Base-by-base conservation (phyloP, 225 moss, liverwort and hornwort genomes). In the Lunularia cruciata region DNA sequence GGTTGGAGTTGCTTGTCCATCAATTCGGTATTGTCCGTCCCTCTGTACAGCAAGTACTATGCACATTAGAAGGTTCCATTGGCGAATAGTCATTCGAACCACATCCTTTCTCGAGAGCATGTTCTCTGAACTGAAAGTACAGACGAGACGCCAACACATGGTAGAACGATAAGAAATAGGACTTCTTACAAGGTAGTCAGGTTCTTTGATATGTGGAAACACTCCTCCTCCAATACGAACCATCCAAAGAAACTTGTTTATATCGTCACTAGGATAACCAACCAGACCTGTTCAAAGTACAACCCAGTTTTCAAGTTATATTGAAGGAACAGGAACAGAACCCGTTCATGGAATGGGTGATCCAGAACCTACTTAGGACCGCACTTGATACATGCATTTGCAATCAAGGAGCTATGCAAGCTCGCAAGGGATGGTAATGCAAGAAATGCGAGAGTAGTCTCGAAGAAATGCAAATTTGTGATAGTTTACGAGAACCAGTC, bases 211-310 rank as follows among this genome's bases (percentile, higher is more conserved):
- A 75, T 98, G 91, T 23, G 93, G 91, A 33, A 98, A 98, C 22
- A 98, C 98, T 69, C 98, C 98, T 54, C 98, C 98, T 60, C 98
- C 98, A 34, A 98, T 98, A 47, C 98, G 89, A 40, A 98, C 98
- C 98, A 98, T 98, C 98, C 98, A 98, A 34, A 98, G 86, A 36
- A 98, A 98, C 75, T 98, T 98, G 80, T 98, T 98, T 67, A 98
- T 98, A 60, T 98, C 98, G 72, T 98, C 98, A 71, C 98, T 98
- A 9, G 98, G 91, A 81, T 98, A 98, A 57, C 98, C 98, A 43
- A 98, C 98, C 76, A 98, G 72, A 67, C 81, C 81, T 80, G 72
- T 56, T 59, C 9, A 57, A 14, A 70, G n/a, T 13, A 57, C 36
- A 71, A 45, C 5, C 13, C 49, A 3, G n/a, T 16, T 31, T 22